These are phyloP conservation scores for Scheffersomyces stipitis DNA, from an alignment of 805 yeast genomes.

Conservation along the genomic window DNA sequence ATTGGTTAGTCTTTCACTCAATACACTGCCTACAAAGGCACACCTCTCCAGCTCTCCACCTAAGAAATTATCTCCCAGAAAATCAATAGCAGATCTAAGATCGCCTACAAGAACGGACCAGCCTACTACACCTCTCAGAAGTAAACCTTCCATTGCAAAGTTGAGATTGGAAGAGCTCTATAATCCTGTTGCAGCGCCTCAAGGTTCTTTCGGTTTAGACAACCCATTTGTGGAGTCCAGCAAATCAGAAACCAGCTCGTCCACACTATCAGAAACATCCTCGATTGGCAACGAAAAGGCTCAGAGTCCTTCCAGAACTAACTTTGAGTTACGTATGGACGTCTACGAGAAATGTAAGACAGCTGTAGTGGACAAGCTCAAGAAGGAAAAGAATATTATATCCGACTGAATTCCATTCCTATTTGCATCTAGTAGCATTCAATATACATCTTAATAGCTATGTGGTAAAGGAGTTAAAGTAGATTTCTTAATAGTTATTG, in stretches of 20 bases:
- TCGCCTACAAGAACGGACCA: conserved; percentile 8
- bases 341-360: conserved; percentile 28
- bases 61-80: conserved; percentile 10
- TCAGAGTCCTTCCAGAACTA: not conserved
- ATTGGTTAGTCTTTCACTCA: not conserved
- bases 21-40: conserved; percentile 5
- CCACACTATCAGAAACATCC: not conserved
- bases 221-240: not conserved
- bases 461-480: too few species aligned
- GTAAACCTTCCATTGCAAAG: conserved; percentile 24
- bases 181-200: conserved; percentile 23
- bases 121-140: conserved; percentile 8
- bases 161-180: conserved; percentile 22
- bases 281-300: conserved; percentile 2
- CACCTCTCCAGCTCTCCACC: conserved; percentile 6
- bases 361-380: conserved; percentile 25
- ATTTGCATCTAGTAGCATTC: too few species aligned
- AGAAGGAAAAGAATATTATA: conserved; percentile 12
- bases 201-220: too few species aligned
- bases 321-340: conserved; percentile 12
- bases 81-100: conserved; percentile 9
- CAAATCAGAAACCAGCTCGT: not conserved
- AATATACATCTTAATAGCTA: too few species aligned
- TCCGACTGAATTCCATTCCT: too few species aligned
- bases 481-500: too few species aligned